Base-by-base conservation (phyloP, 345 rosid genomes). In the Citrus sinensis region DNA sequence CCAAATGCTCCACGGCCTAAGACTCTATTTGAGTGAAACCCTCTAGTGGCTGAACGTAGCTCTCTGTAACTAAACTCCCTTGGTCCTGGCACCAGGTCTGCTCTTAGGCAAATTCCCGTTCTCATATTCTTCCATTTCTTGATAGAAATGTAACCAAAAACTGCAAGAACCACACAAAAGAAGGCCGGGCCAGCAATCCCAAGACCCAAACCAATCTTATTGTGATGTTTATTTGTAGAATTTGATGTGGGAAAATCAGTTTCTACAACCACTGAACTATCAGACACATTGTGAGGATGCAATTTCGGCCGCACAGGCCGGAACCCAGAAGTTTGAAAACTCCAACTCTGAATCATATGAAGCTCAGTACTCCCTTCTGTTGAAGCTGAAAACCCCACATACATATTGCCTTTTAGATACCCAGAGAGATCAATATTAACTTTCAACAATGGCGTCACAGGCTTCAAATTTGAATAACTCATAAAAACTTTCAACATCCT, bases 291-390 rank as follows among this genome's bases (percentile, higher is more conserved):
- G 82, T 91, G 97, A 76, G 89, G 89, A 76, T 72, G 88, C 4
- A 87, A 83, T 68, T 75, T 88, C 1, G 93, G 83, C 71, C 88
- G 90, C 71, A 79, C 80, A 0, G 97, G 92, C 80, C 76, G 75
- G 77, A 93, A 92, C 14, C 95, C 97, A 14, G 80, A 89, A 6
- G 92, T 91, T 74, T 67, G 78, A 82, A 97, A 94, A 78, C 90
- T 92, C 99, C 99, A 94, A 71, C 79, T 92, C 75, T 85, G 73
- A 25, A 97, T 83, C 79, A 87, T 75, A 82, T 97, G 99, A 79
- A 91, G 80, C 88, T 94, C 98, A 6, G 99, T 94, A 76, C 97
- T 94, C 56, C 98, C 97, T 85, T 97, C 99, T 2, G 96, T 94
- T 40, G 99, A 93, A 37, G 92, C 99, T 0, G 99, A 90, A 80